Conservation (phyloP, 495 filamentous ascomycete genomes). For the Lasiosphaeria miniovina region DNA sequence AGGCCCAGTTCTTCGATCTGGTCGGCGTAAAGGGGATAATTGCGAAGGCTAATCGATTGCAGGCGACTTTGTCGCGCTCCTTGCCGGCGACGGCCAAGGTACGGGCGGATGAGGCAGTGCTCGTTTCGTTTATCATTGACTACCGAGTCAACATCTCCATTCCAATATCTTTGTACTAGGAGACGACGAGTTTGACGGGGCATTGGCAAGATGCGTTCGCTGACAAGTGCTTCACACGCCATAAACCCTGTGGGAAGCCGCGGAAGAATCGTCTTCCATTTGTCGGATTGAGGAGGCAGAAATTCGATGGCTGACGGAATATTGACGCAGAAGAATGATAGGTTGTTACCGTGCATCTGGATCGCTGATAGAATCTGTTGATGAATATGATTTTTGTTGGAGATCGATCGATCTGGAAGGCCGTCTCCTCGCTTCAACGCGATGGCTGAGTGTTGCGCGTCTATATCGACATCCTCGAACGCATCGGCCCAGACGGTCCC, state of each 20-base stretch:
- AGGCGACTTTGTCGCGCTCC: neutral
- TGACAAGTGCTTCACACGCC: slow-evolving; percentile 39
- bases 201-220: slow-evolving; percentile 43
- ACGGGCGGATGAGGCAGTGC: slow-evolving; percentile 46
- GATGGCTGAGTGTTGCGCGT: too few species aligned
- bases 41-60: slow-evolving; percentile 39
- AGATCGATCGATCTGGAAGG: too few species aligned
- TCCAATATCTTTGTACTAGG: slow-evolving; percentile 25
- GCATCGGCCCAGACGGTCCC: too few species aligned
- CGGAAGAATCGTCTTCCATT: slow-evolving; percentile 13
- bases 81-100: slow-evolving; percentile 37
- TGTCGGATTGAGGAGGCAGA: neutral
- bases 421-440: too few species aligned
- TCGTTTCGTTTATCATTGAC: slow-evolving; percentile 29
- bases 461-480: too few species aligned
- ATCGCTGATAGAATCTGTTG: too few species aligned
- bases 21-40: slow-evolving; percentile 48
- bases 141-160: slow-evolving; percentile 27
- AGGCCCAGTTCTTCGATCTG: slow-evolving; percentile 45
- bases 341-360: neutral
- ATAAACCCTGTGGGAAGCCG: slow-evolving; percentile 14
- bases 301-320: slow-evolving; percentile 9
- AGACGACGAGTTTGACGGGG: slow-evolving; percentile 20
- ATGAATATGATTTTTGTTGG: too few species aligned
- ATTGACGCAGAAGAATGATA: slow-evolving; percentile 12